Base-by-base conservation (phyloP, 129 eudicot species). In the Flaveria robusta region DNA sequence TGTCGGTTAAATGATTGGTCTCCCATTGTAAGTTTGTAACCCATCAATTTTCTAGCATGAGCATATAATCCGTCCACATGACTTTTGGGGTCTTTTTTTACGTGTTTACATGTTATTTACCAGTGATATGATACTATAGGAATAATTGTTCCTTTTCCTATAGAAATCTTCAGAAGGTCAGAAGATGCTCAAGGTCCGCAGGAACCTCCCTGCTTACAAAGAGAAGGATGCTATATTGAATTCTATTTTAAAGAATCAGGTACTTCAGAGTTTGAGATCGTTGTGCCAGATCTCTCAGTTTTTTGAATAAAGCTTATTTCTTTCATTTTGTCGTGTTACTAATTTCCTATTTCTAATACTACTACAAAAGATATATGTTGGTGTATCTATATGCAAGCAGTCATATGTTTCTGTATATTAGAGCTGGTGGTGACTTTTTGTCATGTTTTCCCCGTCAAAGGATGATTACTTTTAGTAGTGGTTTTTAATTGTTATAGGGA, bases 81-180 rank as follows among this genome's bases (percentile, higher is more conserved):
- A 70, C 24, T 68, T 23, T 68, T 22, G 72, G 54, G 13, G 20
- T 14, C 4, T 10, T 72, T 10, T 71, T 52, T 54, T 27, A 11
- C 13, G 31, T 26, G 43, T 50, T 24, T 52, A 51, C 46, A 10
- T 71, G 47, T 29, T 71, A 50, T 26, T 46, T 49, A 26, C 45
- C 1, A 47, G 8, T 16, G 46, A 72, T 72, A 39, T 23, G 68
- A 23, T 77, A 29, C 20, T 74, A 62, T 74, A 23, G 20, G 70
- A 62, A 72, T 34, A 63, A 42, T 75, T 74, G 13, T n/a, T n/a
- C 49, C 39, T 34, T 75, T 74, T 43, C 60, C 55, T 79, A 18
- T 71, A 92, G 97, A 86, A 78, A 71, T 87, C 93, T 72, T 68
- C 88, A 79, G 96, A 86, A 75, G 97, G 97, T 10, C 82, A 71